Evolutionary conservation across 129 eudicot species (phyloP).

Genomic region (carrot (Daucus carota)): DNA sequence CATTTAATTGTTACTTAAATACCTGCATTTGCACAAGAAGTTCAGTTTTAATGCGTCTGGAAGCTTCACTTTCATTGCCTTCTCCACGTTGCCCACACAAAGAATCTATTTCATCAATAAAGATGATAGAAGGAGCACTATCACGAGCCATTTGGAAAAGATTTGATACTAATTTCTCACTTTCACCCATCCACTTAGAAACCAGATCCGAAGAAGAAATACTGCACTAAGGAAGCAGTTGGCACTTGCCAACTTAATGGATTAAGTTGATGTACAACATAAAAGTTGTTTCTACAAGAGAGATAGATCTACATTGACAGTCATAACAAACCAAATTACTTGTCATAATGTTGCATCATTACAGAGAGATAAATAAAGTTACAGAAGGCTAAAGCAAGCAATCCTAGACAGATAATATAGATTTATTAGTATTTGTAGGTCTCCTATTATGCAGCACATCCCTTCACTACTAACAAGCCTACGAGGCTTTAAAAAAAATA

Average conservation of each 20-base stretch:
- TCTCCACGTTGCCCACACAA: slow-evolving; percentile 98
- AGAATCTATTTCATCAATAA: slow-evolving; percentile 94
- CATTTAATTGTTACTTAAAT: slow-evolving; percentile 6
- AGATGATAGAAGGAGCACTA: slow-evolving; percentile 91
- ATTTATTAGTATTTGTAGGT: neutral
- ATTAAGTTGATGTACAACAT: slow-evolving; percentile 28
- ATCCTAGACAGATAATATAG: neutral
- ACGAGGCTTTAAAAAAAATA: too few species aligned
- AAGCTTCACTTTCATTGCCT: slow-evolving; percentile 99
- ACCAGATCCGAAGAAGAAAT: slow-evolving; percentile 95
- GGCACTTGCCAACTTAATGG: slow-evolving; percentile 74
- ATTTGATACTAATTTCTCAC: slow-evolving; percentile 95
- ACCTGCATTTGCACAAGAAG: slow-evolving; percentile 99
- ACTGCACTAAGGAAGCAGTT: slow-evolving; percentile 62
- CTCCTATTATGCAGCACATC: neutral
- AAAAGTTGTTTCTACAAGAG: neutral
- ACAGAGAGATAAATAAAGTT: neutral
- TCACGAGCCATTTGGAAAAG: slow-evolving; percentile 98
- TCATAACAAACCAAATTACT: slow-evolving; percentile 6
- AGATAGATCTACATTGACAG: neutral
- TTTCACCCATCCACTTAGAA: slow-evolving; percentile 99
- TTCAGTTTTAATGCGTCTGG: slow-evolving; percentile 98
- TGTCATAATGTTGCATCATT: neutral
- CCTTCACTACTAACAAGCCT: too few species aligned
- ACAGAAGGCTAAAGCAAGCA: neutral